Conservation (phyloP, 345 rosid genomes). For the Anacardium occidentale region DNA sequence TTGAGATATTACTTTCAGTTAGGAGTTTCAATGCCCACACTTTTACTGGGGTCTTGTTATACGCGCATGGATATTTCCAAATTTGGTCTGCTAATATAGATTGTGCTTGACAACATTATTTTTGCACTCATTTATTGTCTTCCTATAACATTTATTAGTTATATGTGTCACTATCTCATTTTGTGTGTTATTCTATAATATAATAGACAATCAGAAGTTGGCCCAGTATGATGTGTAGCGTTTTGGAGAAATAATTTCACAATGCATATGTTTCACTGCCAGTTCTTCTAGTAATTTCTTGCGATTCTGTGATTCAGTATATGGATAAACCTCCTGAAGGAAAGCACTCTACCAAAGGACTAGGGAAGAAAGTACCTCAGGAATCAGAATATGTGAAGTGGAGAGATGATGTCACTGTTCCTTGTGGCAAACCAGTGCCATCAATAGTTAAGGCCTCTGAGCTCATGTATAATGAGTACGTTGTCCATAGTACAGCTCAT, state of each 20-base stretch:
- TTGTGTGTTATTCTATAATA: neutral
- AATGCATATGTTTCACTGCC: neutral
- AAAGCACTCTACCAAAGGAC: conserved; percentile 94
- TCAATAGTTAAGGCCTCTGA: conserved; percentile 72
- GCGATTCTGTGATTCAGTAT: conserved; percentile 36
- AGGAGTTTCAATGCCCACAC: neutral
- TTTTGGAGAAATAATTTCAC: neutral
- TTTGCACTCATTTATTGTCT: neutral
- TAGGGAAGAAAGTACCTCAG: conserved; percentile 78
- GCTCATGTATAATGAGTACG: conserved; percentile 92
- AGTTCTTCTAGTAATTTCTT: conserved; percentile 10
- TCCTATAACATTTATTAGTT: neutral
- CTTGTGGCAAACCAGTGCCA: conserved; percentile 88
- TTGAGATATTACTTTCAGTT: neutral
- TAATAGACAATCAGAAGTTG: neutral
- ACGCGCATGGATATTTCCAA: neutral
- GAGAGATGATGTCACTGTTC: conserved; percentile 80
- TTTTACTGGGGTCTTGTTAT: neutral
- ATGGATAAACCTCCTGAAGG: conserved; percentile 89
- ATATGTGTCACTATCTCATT: neutral
- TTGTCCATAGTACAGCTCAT: conserved; percentile 80
- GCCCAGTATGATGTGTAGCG: neutral
- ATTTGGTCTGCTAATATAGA: neutral
- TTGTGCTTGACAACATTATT: neutral
- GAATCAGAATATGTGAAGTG: conserved; percentile 75